These are phyloP conservation scores for Calonectria crousiana DNA, from an alignment of 2,329 filamentous ascomycete genomes.

Conservation along the genomic window DNA sequence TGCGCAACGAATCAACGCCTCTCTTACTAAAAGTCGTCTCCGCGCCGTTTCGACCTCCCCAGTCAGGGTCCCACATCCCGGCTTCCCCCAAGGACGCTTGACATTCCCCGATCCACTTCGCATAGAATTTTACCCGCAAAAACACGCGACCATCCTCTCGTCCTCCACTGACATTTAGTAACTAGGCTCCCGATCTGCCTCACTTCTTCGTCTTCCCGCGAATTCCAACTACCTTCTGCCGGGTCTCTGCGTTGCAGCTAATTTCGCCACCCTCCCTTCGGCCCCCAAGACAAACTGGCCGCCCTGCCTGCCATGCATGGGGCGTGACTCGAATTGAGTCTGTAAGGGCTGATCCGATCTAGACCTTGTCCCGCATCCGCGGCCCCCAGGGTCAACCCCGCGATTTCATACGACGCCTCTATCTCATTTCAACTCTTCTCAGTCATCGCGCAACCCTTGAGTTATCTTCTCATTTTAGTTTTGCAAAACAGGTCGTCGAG, in stretches of 20 bases:
- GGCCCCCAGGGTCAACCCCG: conserved; percentile 38
- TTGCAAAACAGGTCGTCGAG: neutral
- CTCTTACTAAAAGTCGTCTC: conserved; percentile 34
- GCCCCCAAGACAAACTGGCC: conserved; percentile 21
- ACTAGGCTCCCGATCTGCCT: conserved; percentile 37
- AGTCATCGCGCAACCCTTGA: conserved; percentile 26
- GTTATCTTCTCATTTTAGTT: conserved; percentile 12
- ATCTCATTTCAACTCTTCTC: conserved; percentile 27
- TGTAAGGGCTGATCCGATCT: conserved; percentile 37
- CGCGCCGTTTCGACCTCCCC: conserved; percentile 36
- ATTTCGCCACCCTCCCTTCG: conserved; percentile 4
- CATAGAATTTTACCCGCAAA: conserved; percentile 44
- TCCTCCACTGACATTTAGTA: conserved; percentile 39
- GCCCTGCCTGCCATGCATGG: conserved; percentile 38
- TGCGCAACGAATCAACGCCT: conserved; percentile 30
- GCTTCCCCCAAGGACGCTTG: conserved; percentile 40
- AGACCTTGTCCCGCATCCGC: conserved; percentile 38
- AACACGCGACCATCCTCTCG: conserved; percentile 42
- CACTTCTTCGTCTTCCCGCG: conserved; percentile 18
- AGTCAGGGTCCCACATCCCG: conserved; percentile 44
- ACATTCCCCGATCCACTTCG: conserved; percentile 40
- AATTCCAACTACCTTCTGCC: neutral
- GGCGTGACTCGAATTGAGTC: conserved; percentile 32
- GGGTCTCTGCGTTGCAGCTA: neutral
- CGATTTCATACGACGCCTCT: conserved; percentile 31